These are phyloP conservation scores for Mycosphaerelloides madeirae DNA, from an alignment of 2,329 filamentous ascomycete species.

Conservation along the genomic window DNA sequence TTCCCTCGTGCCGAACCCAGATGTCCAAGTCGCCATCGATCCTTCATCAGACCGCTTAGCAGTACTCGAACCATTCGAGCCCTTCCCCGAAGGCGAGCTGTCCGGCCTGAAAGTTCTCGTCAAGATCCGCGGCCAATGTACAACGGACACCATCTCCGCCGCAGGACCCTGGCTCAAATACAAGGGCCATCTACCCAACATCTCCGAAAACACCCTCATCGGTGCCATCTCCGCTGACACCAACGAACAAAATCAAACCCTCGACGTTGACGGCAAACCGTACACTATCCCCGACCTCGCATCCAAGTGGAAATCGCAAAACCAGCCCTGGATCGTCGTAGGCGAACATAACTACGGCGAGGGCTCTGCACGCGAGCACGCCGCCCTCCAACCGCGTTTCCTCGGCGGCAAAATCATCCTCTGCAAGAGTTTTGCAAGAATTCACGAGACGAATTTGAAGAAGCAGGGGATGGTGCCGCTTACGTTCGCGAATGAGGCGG, in stretches of 20 bases:
- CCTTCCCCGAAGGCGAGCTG: constrained; percentile 72
- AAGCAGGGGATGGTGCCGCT: constrained; percentile 95
- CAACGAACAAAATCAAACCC: constrained; percentile 85
- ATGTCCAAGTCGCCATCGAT: constrained; percentile 68
- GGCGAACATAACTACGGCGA: constrained; percentile 98
- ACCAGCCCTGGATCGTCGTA: constrained; percentile 83
- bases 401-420: constrained; percentile 80
- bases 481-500: constrained; percentile 80
- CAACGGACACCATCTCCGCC: constrained; percentile 96
- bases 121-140: constrained; percentile 97
- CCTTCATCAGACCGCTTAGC: constrained; percentile 88
- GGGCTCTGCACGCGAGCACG: constrained; percentile 83
- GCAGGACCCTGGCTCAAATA: constrained; percentile 98
- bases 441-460: constrained; percentile 94
- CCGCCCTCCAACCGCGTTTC: constrained; percentile 84
- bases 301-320: constrained; percentile 71
- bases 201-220: constrained; percentile 94
- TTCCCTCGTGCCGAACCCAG: constrained; percentile 65
- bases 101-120: constrained; percentile 78
- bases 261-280: constrained; percentile 70
- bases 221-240: constrained; percentile 90
- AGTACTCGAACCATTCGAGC: constrained; percentile 79
- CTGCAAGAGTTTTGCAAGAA: constrained; percentile 81
- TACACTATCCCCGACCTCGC: constrained; percentile 80
- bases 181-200: constrained; percentile 98